phyloP scores from a whole-genome alignment of 2,329 filamentous ascomycete species.

The Nothophoma quercina region DNA sequence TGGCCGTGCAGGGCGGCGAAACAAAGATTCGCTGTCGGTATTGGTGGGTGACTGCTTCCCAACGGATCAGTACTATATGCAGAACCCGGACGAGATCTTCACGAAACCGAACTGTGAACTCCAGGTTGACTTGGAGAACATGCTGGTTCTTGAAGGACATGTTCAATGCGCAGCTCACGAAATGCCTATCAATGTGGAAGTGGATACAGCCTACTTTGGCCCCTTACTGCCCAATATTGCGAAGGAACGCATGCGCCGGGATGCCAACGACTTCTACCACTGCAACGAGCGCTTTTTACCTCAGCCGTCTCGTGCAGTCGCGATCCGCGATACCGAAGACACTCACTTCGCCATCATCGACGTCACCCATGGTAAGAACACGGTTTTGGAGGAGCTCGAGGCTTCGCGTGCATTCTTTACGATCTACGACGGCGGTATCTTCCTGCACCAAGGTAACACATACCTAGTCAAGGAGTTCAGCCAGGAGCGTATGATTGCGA shows the following conservation, averaged over 20 bases:
- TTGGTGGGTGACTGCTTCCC: slow-evolving; percentile 88
- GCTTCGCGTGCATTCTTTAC: slow-evolving; percentile 94
- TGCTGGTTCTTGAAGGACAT: slow-evolving; percentile 91
- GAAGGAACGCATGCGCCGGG: slow-evolving; percentile 74
- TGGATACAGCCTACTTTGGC: slow-evolving; percentile 83
- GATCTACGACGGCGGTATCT: slow-evolving; percentile 96
- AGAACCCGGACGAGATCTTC: slow-evolving; percentile 92
- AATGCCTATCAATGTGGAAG: slow-evolving; percentile 83
- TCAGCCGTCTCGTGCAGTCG: slow-evolving; percentile 79
- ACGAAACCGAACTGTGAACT: slow-evolving; percentile 88
- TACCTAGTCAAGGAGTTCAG: slow-evolving; percentile 92
- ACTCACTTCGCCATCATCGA: slow-evolving; percentile 95
- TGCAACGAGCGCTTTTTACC: slow-evolving; percentile 89
- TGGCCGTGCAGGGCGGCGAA: slow-evolving; percentile 87
- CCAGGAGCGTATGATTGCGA: slow-evolving; percentile 80
- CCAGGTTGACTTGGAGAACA: slow-evolving; percentile 89
- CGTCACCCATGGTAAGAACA: slow-evolving; percentile 80
- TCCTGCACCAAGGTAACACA: slow-evolving; percentile 91
- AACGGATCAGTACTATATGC: slow-evolving; percentile 96
- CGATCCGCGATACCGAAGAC: slow-evolving; percentile 88
- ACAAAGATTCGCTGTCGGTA: slow-evolving; percentile 91
- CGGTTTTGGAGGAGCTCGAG: slow-evolving; percentile 94
- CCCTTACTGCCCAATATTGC: slow-evolving; percentile 75
- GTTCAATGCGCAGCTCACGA: slow-evolving; percentile 95
- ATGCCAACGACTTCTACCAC: slow-evolving; percentile 84